Base-by-base conservation (phyloP, 1,284 basidiomycete species). In the Rhodotorula sp. region DNA sequence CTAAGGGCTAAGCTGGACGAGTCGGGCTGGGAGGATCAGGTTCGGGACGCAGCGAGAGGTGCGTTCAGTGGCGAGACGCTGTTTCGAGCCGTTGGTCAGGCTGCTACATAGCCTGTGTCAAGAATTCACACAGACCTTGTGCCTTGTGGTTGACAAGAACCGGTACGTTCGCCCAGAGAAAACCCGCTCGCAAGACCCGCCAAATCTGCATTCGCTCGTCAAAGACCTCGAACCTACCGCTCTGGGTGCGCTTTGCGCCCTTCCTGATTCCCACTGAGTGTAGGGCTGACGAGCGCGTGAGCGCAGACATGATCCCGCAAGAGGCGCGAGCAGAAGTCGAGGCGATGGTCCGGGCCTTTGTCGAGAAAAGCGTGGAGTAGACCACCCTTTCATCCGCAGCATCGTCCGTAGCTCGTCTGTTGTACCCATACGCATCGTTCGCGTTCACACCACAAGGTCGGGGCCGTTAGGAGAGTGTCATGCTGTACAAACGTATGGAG, bases 321-420 rank as follows among this genome's bases (percentile, higher is more conserved):
- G 61, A 65, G 1, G 66, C 72, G 16, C 30, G 60, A 4, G 26
- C 59, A 30, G 68, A 74, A 60, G 62, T 74, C 46, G 65, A 74
- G 44, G 66, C 44, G 20, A 62, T 72, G 64, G 57, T 74, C 13
- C 61, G 62, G n/a, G 61, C 60, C 4, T 74, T 74, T 11, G 73
- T 74, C 55, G 67, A 74, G 53, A 72, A 74, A 62, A 72, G 67
- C 37, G 64, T 72, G 46, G 73, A 74, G 62, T 72, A 46, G 61
- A 30, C 31, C 44, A 16, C 13, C 30, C 48, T 0, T 34, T 15
- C 26, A 18, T 6, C 44, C 7, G n/a, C 15, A 13, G 13, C 16
- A 24, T 24, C 30, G 31, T 37, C 28, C 24, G 46, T 37, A 30
- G 2, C 52, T 6, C 10, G 48, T 13, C 31, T 54, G 54, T 62